A percentile compares a stretch with the other conserved stretches of the same genome.
These are phyloP conservation scores for Cutaneotrichosporon spelunceum DNA, from an alignment of 1,284 basidiomycete species.

Conservation along the genomic window DNA sequence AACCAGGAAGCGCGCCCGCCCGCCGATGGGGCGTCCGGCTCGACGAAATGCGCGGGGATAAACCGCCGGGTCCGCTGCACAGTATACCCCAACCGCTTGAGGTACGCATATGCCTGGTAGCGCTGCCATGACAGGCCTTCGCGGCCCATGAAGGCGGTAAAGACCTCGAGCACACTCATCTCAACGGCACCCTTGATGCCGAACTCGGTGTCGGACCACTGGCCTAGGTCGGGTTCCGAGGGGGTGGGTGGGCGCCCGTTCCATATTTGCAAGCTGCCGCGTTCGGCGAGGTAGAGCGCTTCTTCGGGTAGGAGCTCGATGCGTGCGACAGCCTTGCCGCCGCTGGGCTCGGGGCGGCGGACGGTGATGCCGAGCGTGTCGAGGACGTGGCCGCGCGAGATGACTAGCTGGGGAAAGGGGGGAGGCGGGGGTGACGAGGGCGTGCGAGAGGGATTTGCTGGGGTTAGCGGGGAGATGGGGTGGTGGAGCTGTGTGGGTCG, in stretches of 20 bases:
- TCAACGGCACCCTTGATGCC: constrained; percentile 82
- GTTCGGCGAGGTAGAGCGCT: constrained; percentile 83
- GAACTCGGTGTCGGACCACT: constrained; percentile 55
- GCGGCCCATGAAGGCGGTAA: constrained; percentile 72
- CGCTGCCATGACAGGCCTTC: constrained; percentile 74
- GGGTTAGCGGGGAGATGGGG: not conserved
- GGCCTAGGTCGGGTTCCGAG: constrained; percentile 28
- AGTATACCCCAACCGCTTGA: constrained; percentile 85
- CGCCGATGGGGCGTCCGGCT: not conserved
- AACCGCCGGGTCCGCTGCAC: constrained; percentile 61
- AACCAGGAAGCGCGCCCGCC: too few species aligned
- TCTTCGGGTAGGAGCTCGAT: constrained; percentile 90
- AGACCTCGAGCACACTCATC: constrained; percentile 90
- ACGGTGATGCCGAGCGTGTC: constrained; percentile 68
- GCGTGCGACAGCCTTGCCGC: constrained; percentile 53
- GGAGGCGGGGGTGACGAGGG: constrained; percentile 36
- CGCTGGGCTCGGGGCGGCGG: constrained; percentile 55
- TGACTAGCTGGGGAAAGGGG: constrained; percentile 60
- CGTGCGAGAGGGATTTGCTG: constrained; percentile 52
- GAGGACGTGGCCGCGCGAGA: constrained; percentile 73
- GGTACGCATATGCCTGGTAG: constrained; percentile 91
- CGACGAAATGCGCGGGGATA: constrained; percentile 38
- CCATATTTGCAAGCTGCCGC: constrained; percentile 82
- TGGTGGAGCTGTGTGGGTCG: too few species aligned
- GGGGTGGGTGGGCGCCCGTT: constrained; percentile 48